Evolutionary conservation across 139 green algal genomes (phyloP).

Genomic region (Ettlia oleoabundans): DNA sequence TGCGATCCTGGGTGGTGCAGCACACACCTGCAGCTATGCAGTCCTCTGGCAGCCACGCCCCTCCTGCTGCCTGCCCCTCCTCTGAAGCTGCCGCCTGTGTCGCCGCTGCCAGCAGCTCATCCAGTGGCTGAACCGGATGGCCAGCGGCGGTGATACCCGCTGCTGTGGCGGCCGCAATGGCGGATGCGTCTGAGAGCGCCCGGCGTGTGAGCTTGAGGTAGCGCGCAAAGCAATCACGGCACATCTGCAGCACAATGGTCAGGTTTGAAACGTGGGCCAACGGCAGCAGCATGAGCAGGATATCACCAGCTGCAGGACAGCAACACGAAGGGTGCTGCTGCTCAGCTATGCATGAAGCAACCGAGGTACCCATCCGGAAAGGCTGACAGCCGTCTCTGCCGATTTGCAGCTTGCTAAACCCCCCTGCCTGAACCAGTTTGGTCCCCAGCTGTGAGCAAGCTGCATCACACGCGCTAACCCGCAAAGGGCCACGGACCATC

Average conservation of each 20-base stretch:
- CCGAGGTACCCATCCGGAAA: too few relatives aligned
- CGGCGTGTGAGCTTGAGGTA: constrained; percentile 46
- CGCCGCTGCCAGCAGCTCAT: background rate
- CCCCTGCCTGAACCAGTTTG: too few relatives aligned
- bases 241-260: constrained; percentile 32
- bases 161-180: constrained; percentile 44
- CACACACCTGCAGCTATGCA: background rate
- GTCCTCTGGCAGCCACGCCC: background rate
- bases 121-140: constrained; percentile 15
- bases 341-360: background rate
- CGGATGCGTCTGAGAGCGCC: constrained; percentile 47
- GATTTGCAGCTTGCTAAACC: too few relatives aligned
- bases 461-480: too few relatives aligned
- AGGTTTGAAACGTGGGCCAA: background rate
- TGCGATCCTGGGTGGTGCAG: background rate
- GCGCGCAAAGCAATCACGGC: constrained; percentile 33
- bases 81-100: background rate
- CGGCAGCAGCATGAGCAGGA: background rate
- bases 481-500: too few relatives aligned
- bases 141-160: constrained; percentile 35
- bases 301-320: background rate
- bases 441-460: too few relatives aligned
- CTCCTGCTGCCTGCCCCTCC: background rate
- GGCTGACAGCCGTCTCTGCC: too few relatives aligned
- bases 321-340: background rate